Evolutionary conservation across 176 grass and related monocot genomes (phyloP), one percentile per base, ranked within the genome.

Genomic region (Panicum miliaceum): DNA sequence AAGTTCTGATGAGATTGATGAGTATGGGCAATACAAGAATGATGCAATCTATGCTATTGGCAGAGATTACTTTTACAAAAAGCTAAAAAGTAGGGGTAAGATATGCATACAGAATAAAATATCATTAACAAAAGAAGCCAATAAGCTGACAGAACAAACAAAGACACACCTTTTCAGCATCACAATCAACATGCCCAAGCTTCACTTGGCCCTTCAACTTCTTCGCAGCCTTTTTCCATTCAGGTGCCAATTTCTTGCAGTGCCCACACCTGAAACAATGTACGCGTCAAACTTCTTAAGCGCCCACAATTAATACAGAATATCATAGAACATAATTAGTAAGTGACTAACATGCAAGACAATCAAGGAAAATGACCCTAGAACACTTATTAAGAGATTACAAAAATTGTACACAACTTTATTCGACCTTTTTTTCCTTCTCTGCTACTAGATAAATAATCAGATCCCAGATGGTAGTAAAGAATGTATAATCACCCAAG

Each of bases 221-320:
- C 85, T 96, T 99, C 48, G 97, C 88, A 32, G 93, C 93, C 86
- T 73, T 94, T 78, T 99, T 99, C 97, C 97, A 99, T 87, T 99
- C 97, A 74, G 97, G 97, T 74, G 97, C 93, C 79, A 99, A 87
- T 85, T 96, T 99, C 88, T 99, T 99, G 89, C 97, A 99, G 64
- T 99, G 97, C 3, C 97, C 97, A 86, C 97, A 99, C 96, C 96
- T 90, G 92, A 57, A 52, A 78, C 74, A 56, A 78, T 54, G 16
- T 40, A 40, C 16, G 13, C 48, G 27, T 77, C 43, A 77, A 77
- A 87, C 13, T 80, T 88, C 27, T 23, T 4, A 67, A 68, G 27
- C 11, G 4, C 40, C 20, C 19, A 58, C 46, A 76, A 12, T 84
- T 48, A 57, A 73, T 40, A 12, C 75, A 89, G 45, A 64, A 27